Percentiles rank a stretch among this genome's conserved stretches.
Conservation (phyloP, 148 eudicot species). For the Chenopodium album region DNA sequence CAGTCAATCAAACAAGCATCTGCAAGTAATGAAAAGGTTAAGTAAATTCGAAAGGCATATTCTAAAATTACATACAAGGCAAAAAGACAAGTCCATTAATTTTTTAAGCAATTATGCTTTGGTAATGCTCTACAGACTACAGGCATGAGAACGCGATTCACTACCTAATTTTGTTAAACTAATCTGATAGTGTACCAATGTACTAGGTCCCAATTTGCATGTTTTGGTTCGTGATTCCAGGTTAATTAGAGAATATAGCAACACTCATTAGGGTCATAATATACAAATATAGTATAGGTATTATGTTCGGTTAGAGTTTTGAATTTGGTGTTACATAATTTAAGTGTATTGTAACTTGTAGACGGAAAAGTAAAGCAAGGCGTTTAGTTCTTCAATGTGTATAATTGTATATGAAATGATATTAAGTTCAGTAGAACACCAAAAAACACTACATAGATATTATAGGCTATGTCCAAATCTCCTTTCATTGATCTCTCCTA, state of each 20-base stretch:
- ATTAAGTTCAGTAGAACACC: too few species aligned
- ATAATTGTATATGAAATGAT: too few species aligned
- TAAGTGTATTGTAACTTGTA: too few species aligned
- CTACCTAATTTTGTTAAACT: too few species aligned
- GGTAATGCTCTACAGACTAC: too few species aligned
- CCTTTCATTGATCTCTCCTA: background rate
- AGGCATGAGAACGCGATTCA: too few species aligned
- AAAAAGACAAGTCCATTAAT: background rate
- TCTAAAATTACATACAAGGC: background rate
- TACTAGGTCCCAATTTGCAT: too few species aligned
- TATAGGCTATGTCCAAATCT: background rate
- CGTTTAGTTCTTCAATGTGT: background rate
- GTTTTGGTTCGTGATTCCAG: too few species aligned
- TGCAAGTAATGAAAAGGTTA: conserved; percentile 34
- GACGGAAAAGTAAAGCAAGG: background rate
- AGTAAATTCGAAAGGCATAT: background rate
- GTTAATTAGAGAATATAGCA: background rate
- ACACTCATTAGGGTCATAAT: background rate
- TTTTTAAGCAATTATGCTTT: background rate
- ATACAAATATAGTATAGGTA: background rate
- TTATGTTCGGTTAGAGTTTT: background rate
- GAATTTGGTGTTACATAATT: background rate
- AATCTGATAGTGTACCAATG: too few species aligned
- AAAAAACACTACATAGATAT: background rate
- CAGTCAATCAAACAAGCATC: conserved; percentile 90